Percentiles rank a stretch among this genome's conserved stretches.
Evolutionary conservation across 176 grass and related monocot genomes (phyloP).

Genomic region (Alopecurus myosuroides): DNA sequence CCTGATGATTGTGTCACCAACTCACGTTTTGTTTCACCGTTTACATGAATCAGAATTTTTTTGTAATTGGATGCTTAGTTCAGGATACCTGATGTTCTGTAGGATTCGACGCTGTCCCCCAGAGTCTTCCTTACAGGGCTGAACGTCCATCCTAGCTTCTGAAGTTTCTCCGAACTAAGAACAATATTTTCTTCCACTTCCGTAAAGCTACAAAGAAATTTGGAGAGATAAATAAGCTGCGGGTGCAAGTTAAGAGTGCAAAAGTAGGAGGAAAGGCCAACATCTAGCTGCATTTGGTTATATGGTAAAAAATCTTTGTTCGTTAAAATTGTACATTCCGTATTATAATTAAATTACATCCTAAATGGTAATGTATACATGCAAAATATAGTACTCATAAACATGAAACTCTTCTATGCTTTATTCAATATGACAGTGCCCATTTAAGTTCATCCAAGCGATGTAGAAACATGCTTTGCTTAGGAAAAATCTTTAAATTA

Average conservation of each 20-base stretch:
- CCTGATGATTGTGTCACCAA: neutral
- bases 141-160: slow-evolving; percentile 40
- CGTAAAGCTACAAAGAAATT: slow-evolving; percentile 24
- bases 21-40: neutral
- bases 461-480: neutral
- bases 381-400: too few relatives aligned
- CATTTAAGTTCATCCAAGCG: neutral
- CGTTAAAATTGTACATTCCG: neutral
- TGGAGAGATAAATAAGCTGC: neutral
- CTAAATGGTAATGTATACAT: neutral
- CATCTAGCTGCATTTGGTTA: neutral
- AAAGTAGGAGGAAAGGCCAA: neutral
- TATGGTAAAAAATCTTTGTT: neutral
- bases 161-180: slow-evolving; percentile 31
- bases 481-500: neutral
- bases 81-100: slow-evolving; percentile 22
- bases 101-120: slow-evolving; percentile 43
- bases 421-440: neutral
- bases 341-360: neutral
- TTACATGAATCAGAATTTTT: neutral
- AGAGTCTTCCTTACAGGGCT: slow-evolving; percentile 40
- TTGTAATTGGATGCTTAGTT: slow-evolving; percentile 23
- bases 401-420: neutral
- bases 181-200: slow-evolving; percentile 19
- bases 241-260: too few relatives aligned